Evolutionary conservation across 768 basidiomycete species (phyloP).

Genomic region (Pleurotus tuber-regium): DNA sequence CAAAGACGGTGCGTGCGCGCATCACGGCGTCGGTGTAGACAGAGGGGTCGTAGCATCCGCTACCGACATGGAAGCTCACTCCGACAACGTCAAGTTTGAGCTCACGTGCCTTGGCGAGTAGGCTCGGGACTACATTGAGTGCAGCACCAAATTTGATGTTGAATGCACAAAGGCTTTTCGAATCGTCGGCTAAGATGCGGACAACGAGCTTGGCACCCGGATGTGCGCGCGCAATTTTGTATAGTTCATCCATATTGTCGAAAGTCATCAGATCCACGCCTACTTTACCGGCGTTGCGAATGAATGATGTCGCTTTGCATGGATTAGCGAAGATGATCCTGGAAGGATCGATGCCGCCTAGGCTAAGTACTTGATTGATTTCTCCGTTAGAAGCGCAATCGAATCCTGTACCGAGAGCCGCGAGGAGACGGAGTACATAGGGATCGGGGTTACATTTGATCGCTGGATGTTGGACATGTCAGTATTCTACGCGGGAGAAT

Average conservation of each 20-base stretch:
- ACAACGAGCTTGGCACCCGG: slow-evolving; percentile 84
- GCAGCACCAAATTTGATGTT: slow-evolving; percentile 97
- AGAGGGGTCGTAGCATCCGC: slow-evolving; percentile 90
- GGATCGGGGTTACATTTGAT: slow-evolving; percentile 99
- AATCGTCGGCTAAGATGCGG: slow-evolving; percentile 97
- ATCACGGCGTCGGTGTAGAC: slow-evolving; percentile 88
- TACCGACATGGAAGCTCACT: slow-evolving; percentile 97
- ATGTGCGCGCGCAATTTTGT: slow-evolving; percentile 84
- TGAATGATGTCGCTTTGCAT: slow-evolving; percentile 94
- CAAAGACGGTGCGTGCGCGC: slow-evolving; percentile 81
- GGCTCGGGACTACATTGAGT: slow-evolving; percentile 70
- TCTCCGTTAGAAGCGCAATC: slow-evolving; percentile 97
- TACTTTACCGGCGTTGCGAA: slow-evolving; percentile 75
- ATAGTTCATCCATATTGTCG: slow-evolving; percentile 94
- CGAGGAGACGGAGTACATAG: slow-evolving; percentile 86
- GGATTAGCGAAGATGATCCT: slow-evolving; percentile 98
- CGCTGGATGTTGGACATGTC: slow-evolving; percentile 44
- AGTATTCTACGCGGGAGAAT: slow-evolving; percentile 15
- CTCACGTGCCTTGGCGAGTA: slow-evolving; percentile 77
- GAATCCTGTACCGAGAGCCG: slow-evolving; percentile 88
- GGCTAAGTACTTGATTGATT: slow-evolving; percentile 73
- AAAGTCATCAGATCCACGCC: slow-evolving; percentile 96
- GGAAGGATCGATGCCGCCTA: slow-evolving; percentile 73
- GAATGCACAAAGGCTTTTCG: slow-evolving; percentile 88
- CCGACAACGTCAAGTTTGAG: slow-evolving; percentile 86